phyloP scores from a whole-genome alignment of 2,329 filamentous ascomycete genomes.

The Trichoderma sp. region DNA sequence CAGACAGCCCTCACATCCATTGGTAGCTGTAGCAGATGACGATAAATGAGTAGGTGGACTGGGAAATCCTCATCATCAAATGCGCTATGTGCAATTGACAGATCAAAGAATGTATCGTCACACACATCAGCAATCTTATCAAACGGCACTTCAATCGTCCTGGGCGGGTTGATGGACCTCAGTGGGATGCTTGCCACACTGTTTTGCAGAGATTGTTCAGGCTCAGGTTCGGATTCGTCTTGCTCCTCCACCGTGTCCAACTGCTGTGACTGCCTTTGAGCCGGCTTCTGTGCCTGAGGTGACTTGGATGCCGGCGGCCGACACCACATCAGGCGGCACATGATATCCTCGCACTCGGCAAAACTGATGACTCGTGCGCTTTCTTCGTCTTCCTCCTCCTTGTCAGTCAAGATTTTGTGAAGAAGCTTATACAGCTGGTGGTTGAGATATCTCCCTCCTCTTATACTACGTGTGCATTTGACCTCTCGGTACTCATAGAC shows the following conservation, averaged over 20 bases:
- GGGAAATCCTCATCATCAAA: conserved; percentile 88
- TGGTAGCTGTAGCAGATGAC: conserved; percentile 71
- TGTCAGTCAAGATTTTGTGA: conserved; percentile 34
- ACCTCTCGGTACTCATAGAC: conserved; percentile 92
- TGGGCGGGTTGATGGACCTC: conserved; percentile 50
- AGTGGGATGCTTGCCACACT: conserved; percentile 47
- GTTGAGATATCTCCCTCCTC: conserved; percentile 72
- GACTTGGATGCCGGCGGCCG: conserved; percentile 36
- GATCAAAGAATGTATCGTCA: conserved; percentile 72
- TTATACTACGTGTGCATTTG: conserved; percentile 65
- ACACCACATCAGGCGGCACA: conserved; percentile 79
- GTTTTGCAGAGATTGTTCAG: conserved; percentile 31
- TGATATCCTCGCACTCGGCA: conserved; percentile 78
- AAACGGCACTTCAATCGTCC: conserved; percentile 66
- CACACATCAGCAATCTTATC: conserved; percentile 70
- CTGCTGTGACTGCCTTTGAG: conserved; percentile 42
- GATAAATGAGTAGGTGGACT: conserved; percentile 74
- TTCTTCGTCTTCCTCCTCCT: conserved; percentile 34
- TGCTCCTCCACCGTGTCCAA: conserved; percentile 57
- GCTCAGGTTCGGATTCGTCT: conserved; percentile 50
- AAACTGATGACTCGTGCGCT: conserved; percentile 58
- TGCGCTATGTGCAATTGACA: conserved; percentile 48
- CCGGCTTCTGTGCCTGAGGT: conserved; percentile 29
- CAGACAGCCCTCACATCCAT: conserved; percentile 81
- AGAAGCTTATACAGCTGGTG: conserved; percentile 68